A percentile compares a stretch with the other conserved stretches of the same genome.
Conservation (phyloP, 129 eudicot genomes). For the Tagetes patula region DNA sequence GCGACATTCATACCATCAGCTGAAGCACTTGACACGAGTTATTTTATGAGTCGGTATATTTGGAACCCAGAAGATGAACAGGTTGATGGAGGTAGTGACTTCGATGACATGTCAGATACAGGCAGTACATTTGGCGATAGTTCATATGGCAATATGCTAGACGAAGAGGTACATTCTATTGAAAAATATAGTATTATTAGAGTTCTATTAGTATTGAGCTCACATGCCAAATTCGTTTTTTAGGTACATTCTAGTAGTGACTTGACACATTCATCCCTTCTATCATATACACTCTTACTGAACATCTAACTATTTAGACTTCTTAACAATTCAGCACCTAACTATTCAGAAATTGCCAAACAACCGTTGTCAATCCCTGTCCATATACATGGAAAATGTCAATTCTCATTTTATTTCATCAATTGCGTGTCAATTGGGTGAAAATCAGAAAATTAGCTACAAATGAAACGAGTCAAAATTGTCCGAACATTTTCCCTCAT, state of each 20-base stretch:
- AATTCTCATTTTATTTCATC: background rate
- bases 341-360: too few relatives aligned
- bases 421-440: background rate
- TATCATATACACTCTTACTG: conserved; percentile 10
- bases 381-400: background rate
- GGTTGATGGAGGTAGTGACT: conserved; percentile 84
- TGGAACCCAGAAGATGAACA: conserved; percentile 98
- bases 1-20: conserved; percentile 92
- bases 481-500: background rate
- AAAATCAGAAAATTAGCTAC: background rate
- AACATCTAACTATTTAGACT: background rate
- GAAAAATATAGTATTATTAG: too few relatives aligned
- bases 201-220: too few relatives aligned
- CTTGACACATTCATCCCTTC: background rate
- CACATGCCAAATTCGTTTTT: too few relatives aligned
- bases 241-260: too few relatives aligned
- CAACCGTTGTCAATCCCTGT: too few relatives aligned
- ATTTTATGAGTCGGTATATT: conserved; percentile 95
- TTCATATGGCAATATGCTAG: conserved; percentile 64
- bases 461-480: background rate
- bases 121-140: conserved; percentile 82
- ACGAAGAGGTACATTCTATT: conserved; percentile 70
- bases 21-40: conserved; percentile 86
- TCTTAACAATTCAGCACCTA: too few relatives aligned
- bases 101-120: conserved; percentile 73